These are phyloP conservation scores for Microbotryum scabiosae DNA, from an alignment of 1,284 basidiomycete species.

Conservation along the genomic window DNA sequence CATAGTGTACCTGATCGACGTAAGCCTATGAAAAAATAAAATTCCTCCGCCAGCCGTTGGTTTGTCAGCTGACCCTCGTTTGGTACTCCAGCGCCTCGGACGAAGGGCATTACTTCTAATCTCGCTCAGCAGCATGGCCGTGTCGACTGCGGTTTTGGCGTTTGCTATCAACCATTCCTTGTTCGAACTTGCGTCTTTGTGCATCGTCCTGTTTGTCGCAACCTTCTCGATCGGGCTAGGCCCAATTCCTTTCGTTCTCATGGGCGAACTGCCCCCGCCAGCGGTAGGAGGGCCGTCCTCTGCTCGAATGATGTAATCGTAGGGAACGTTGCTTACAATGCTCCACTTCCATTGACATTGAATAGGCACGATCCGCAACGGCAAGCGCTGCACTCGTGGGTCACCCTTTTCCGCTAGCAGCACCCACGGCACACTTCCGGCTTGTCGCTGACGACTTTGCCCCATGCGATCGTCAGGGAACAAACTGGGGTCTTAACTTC, in stretches of 20 bases:
- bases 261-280: conserved; percentile 40
- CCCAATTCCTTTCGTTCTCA: conserved; percentile 42
- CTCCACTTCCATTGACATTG: conserved; percentile 15
- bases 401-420: background rate
- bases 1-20: conserved; percentile 37
- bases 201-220: conserved; percentile 41
- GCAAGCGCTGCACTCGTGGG: conserved; percentile 1
- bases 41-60: background rate
- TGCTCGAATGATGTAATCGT: too few species aligned
- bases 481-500: conserved; percentile 33
- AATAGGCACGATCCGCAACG: conserved; percentile 1
- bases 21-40: background rate
- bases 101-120: conserved; percentile 37
- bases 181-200: conserved; percentile 33
- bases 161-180: conserved; percentile 34
- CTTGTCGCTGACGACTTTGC: background rate
- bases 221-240: conserved; percentile 41
- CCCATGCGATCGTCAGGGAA: background rate
- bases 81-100: conserved; percentile 34
- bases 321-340: background rate
- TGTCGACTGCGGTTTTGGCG: conserved; percentile 36
- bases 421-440: background rate
- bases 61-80: background rate
- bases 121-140: conserved; percentile 34
- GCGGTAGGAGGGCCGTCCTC: conserved; percentile 13